Evolutionary conservation across 805 yeast species (phyloP).

Genomic region (Wickerhamomyces hampshirensis): DNA sequence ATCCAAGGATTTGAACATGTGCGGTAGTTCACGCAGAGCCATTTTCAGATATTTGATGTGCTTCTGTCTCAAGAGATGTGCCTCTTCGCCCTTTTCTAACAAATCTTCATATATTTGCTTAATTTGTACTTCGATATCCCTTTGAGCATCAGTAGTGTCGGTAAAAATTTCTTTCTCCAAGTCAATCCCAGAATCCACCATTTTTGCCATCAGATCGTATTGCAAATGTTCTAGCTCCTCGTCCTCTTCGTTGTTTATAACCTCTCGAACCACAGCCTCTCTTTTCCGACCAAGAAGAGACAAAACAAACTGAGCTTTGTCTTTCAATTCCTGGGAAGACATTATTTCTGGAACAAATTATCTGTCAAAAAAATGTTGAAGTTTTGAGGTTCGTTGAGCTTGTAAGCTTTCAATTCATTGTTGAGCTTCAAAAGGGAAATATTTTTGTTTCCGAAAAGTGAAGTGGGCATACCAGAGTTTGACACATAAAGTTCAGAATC

Average conservation of each 20-base stretch:
- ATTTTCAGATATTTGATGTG: slow-evolving; percentile 17
- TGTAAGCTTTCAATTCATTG: background rate
- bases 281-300: slow-evolving; percentile 4
- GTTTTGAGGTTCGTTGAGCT: background rate
- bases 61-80: slow-evolving; percentile 11
- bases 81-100: slow-evolving; percentile 14
- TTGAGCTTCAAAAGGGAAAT: background rate
- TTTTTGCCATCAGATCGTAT: slow-evolving; percentile 14
- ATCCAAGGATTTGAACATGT: slow-evolving; percentile 46
- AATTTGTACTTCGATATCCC: slow-evolving; percentile 28
- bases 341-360: too few species aligned
- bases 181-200: slow-evolving; percentile 12
- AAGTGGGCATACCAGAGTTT: background rate
- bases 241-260: slow-evolving; percentile 2
- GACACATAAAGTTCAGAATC: background rate
- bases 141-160: slow-evolving; percentile 32
- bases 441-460: too few species aligned
- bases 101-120: slow-evolving; percentile 28
- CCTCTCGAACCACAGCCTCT: slow-evolving; percentile 4
- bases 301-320: slow-evolving; percentile 1
- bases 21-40: slow-evolving; percentile 20
- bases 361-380: too few species aligned
- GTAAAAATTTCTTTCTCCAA: slow-evolving; percentile 29
- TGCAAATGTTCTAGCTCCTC: slow-evolving; percentile 2
- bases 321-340: background rate